Percentiles rank a stretch among this genome's conserved stretches.
Conservation (phyloP, 805 yeast genomes). For the Nakazawaea ernobii region DNA sequence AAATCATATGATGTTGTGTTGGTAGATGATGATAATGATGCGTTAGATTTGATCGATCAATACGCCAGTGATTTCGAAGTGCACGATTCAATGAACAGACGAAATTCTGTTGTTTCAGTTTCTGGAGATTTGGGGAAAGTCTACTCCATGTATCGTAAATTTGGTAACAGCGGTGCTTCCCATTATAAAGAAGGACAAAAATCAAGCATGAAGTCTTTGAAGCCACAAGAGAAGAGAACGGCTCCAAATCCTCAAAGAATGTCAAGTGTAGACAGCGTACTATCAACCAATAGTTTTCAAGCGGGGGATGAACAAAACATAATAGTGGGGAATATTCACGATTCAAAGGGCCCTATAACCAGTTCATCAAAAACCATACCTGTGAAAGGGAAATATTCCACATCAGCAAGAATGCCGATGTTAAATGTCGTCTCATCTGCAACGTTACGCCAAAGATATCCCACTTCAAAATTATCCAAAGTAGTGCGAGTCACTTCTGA, state of each 20-base stretch:
- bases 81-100: constrained; percentile 4
- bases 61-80: constrained; percentile 7
- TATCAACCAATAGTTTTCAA: constrained; percentile 2
- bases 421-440: neutral
- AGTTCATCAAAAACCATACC: neutral
- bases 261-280: neutral
- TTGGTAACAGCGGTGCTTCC: neutral
- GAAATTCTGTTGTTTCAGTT: neutral
- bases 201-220: neutral
- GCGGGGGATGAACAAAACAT: constrained; percentile 6
- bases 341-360: neutral
- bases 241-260: neutral
- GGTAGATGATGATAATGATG: constrained; percentile 6
- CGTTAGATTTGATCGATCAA: neutral
- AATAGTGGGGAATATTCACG: constrained; percentile 5
- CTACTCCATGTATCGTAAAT: constrained; percentile 6
- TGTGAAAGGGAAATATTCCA: no score
- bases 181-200: neutral
- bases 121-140: constrained; percentile 4
- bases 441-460: neutral
- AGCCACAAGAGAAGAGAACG: neutral
- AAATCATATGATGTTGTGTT: constrained; percentile 1
- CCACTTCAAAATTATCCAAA: neutral
- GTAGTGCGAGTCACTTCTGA: neutral
- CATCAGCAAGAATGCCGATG: neutral